Base-by-base conservation (phyloP, 352 stramenopile species). In the Globisporangium solare region DNA sequence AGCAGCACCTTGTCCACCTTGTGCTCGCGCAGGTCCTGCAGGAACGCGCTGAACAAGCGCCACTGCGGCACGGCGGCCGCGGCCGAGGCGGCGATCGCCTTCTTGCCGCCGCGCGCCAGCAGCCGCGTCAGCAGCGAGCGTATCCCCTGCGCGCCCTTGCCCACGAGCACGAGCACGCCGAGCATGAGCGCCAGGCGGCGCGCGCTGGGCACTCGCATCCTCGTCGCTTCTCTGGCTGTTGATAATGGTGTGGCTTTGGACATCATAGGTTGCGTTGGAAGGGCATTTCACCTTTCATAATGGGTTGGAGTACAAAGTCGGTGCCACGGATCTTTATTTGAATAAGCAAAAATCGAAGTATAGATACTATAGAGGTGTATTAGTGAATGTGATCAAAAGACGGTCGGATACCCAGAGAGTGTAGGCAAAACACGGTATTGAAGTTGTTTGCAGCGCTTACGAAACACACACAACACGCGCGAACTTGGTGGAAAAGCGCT, bases 21-120 rank as follows among this genome's bases (percentile, higher is more conserved):
- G 24, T 79, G 54, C 5, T 65, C 63, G 4, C 41, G 59, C 24
- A 89, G 55, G 56, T 93, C 80, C 14, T 58, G 21, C 7, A 93
- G 62, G 50, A 93, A 84, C n/a, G 37, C 49, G 55, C 83, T 93
- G 41, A 93, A 91, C n/a, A 93, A 67, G 18, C 67, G 70, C 73
- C 74, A 89, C 24, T 71, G 65, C 27, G 68, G 53, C 13, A 60
- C 40, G 24, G 66, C 15, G 15, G 54, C 58, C 27, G 54, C 27
- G 1, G 63, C 53, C 0, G 60, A 57, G 0, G 68, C 63, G 0
- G 65, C 60, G 14, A 59, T 58, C 14, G 67, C 39, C 27, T 48
- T 64, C 21, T 53, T 20, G 51, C 49, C 47, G 31, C 15, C 13
- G 18, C 49, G 42, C 22, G 56, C 43, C 21, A 66, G 53, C 6